Base-by-base conservation (phyloP, 345 rosid genomes). In the Syzygium aromaticum region DNA sequence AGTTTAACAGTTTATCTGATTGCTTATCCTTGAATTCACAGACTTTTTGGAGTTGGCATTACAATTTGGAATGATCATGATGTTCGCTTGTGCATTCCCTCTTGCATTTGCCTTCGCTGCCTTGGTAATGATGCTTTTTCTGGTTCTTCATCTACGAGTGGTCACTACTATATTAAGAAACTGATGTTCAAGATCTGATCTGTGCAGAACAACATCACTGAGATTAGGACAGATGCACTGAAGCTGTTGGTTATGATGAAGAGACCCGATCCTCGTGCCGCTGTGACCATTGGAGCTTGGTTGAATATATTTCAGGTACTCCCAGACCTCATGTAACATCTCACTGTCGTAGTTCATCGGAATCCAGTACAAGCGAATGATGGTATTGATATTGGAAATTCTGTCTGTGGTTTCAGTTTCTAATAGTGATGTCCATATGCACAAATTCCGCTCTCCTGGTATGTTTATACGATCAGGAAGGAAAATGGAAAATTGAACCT, bases 31-130 rank as follows among this genome's bases (percentile, higher is more conserved):
- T 46, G 30, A 83, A 84, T 54, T 38, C 54, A 93, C 92, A 95
- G 98, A 97, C 90, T 94, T 91, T 85, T 95, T 97, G 86, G 98
- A 93, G 95, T 89, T 97, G 87, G 94, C 96, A 46, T 92, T 97
- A 91, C 98, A 97, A 89, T 96, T 97, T 84, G 99, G 99, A 90
- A 96, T 94, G 98, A 93, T 96, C 91, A 95, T 96, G 99, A 97
- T 97, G 99, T 96, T 96, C 88, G 99, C 99, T 86, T 95, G 99
- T 87, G 99, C 98, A 77, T 96, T 94, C 87, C 98, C 99, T 87
- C 95, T 94, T 38, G 97, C 96, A 86, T 97, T 97, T 90, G 92
- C 93, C 84, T 94, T 96, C 84, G 93, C 95, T 89, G 92, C 95
- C 51, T 91, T 95, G 95, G 97, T 95, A 93, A 77, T 19, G 13